Evolutionary conservation across 2,329 filamentous ascomycete species (phyloP).

Genomic region (Stemphylium beticola): DNA sequence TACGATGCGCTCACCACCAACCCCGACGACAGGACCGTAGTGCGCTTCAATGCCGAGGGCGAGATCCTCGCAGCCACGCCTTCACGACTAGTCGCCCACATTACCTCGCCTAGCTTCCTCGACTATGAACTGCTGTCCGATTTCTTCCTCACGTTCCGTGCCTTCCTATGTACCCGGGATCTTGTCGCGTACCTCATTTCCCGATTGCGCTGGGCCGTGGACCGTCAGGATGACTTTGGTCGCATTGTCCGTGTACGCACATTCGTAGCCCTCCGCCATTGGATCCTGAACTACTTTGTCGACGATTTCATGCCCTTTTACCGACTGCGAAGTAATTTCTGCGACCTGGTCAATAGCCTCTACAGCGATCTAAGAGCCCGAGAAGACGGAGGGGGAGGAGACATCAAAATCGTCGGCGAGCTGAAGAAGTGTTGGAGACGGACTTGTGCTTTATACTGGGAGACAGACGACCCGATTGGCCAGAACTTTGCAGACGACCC

Average conservation of each 20-base stretch:
- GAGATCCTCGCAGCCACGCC: slow-evolving; percentile 89
- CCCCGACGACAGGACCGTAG: slow-evolving; percentile 80
- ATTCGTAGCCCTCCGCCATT: slow-evolving; percentile 93
- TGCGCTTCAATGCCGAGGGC: slow-evolving; percentile 77
- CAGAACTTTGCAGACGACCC: slow-evolving; percentile 66
- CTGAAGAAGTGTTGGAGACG: slow-evolving; percentile 97
- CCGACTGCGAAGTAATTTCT: slow-evolving; percentile 77
- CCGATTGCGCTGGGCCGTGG: slow-evolving; percentile 84
- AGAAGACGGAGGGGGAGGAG: slow-evolving; percentile 62
- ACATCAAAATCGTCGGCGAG: slow-evolving; percentile 88
- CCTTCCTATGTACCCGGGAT: slow-evolving; percentile 78
- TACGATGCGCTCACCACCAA: slow-evolving; percentile 82
- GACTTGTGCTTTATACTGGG: slow-evolving; percentile 90
- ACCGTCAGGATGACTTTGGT: slow-evolving; percentile 79
- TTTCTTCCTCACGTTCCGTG: slow-evolving; percentile 94
- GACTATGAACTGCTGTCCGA: slow-evolving; percentile 97
- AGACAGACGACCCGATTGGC: slow-evolving; percentile 69
- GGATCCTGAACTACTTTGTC: slow-evolving; percentile 96
- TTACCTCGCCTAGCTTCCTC: slow-evolving; percentile 92
- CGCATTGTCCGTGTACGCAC: slow-evolving; percentile 94
- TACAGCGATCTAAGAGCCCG: slow-evolving; percentile 60
- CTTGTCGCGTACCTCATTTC: slow-evolving; percentile 84
- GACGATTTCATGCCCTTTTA: slow-evolving; percentile 89
- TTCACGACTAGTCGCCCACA: slow-evolving; percentile 89
- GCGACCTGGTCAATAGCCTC: slow-evolving; percentile 74